Evolutionary conservation across 177 flowering plant genomes (phyloP), one percentile per base, ranked within the genome.

Genomic region (Vitis hybrid): DNA sequence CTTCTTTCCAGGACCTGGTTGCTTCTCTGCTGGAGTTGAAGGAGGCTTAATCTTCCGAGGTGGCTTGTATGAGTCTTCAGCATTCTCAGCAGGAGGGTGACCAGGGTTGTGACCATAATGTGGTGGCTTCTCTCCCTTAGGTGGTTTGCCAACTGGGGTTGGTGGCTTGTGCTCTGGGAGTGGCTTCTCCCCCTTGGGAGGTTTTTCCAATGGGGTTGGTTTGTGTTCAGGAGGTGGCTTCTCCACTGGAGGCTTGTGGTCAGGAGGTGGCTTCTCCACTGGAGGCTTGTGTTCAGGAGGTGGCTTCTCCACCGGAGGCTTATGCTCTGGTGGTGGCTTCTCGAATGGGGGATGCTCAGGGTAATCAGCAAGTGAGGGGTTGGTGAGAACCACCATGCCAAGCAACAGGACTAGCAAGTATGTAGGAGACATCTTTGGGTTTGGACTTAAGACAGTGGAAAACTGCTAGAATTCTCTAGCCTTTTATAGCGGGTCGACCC

Each of bases 361-460:
- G 62, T 51, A 49, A 27, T 69, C 58, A 69, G 18, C 64, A 61
- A 35, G 49, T 12, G 64, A 61, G 8, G 64, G 48, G 35, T 11
- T 35, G 64, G 64, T 61, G 15, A 61, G 64, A 61, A 61, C 49
- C 64, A 61, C 64, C 46, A 14, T 11, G 7, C 64, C 46, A 6
- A 61, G 49, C 19, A 61, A 30, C 64, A 61, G 13, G 11, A 7
- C 19, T 32, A 61, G 48, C 24, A 61, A 61, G 18, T 32, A 9
- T 46, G 51, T 48, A 50, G 1, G 10, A 67, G 62, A 21, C 76
- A 73, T 73, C 18, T 73, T 67, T 50, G 58, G 30, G 61, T 24
- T 18, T 66, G 12, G 49, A 49, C 18, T 68, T 6, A 24, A 4
- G 5, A 35, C 6, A 6, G 56, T 68, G 40, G 19, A 59, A 50